Evolutionary conservation across 305 asterid species (phyloP).

Genomic region (Fraxinus dipetala): DNA sequence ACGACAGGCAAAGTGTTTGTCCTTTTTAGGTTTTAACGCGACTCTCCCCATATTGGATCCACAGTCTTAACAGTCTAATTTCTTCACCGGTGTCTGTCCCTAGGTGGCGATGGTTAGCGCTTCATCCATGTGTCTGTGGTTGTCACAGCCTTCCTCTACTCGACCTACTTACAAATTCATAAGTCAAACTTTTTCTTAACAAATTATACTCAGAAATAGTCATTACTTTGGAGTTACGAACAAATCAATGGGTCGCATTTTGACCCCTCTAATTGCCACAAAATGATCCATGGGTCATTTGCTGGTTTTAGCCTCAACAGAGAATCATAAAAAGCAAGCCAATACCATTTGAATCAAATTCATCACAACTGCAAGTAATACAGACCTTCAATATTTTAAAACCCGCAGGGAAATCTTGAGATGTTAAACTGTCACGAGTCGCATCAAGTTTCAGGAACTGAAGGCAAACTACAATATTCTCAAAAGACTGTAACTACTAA

Average conservation of each 20-base stretch:
- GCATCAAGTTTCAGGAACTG: background rate
- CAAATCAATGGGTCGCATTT: background rate
- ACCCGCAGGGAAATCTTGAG: background rate
- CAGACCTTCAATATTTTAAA: background rate
- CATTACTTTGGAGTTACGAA: too few species aligned
- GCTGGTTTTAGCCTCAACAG: background rate
- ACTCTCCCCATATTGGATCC: too few species aligned
- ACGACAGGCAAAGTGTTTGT: too few species aligned
- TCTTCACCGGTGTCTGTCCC: too few species aligned
- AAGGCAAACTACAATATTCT: slow-evolving; percentile 12
- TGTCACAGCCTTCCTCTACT: too few species aligned
- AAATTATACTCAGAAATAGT: background rate
- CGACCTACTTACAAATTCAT: too few species aligned
- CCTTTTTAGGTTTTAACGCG: too few species aligned
- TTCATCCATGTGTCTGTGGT: too few species aligned
- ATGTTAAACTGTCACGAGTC: background rate
- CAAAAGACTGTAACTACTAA: background rate
- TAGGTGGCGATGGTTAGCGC: too few species aligned
- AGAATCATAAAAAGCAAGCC: background rate
- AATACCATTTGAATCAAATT: background rate
- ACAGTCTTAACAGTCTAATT: too few species aligned
- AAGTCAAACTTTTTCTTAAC: background rate
- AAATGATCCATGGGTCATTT: background rate
- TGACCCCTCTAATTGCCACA: background rate
- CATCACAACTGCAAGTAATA: background rate